Evolutionary conservation across 371 early-diverging fungal genomes (phyloP), one percentile per base, ranked within the genome.

Genomic region (Mortierella sp.): DNA sequence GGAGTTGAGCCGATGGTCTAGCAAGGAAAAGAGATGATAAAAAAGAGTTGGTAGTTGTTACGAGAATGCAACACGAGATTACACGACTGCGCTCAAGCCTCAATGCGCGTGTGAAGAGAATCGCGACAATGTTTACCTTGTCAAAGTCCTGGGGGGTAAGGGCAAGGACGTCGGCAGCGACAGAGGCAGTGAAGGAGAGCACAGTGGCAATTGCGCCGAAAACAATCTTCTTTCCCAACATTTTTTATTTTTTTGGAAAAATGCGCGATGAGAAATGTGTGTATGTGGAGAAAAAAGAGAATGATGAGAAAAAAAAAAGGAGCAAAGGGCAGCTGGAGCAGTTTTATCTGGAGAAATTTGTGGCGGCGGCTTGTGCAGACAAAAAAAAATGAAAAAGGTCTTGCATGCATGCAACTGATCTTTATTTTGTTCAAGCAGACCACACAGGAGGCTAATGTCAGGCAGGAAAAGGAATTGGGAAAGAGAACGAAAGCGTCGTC

Each of bases 211-310:
- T 60, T 22, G 77, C 83, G 51, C 83, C 77, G 10, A 77, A n/a
- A 59, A 83, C 37, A 65, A 83, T 61, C 47, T 76, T 72, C 51
- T 83, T 83, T 73, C 83, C 83, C 61, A 83, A 39, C 83, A 83
- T 81, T 45, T 54, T 16, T 26, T 24, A n/a, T 9, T 54, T 26
- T 28, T 24, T n/a, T 2, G 32, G 11, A 49, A 49, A 49, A 20
- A 20, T 4, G 49, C n/a, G 49, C 20, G 49, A 49, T 49, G 49
- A 20, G 43, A 60, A 37, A 37, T 35, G 62, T n/a, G n/a, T n/a
- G n/a, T n/a, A n/a, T n/a, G n/a, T 1, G 16, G 61, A 39, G 18
- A 61, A 16, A 14, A 11, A 24, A 62, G 12, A 43, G 18, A 45
- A 12, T 22, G 26, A 62, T 40, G 43, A 62, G 5, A 8, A 61